Evolutionary conservation across 352 stramenopile species (phyloP), one percentile per base, ranked within the genome.

Genomic region (Thalassiosira mediterranea): DNA sequence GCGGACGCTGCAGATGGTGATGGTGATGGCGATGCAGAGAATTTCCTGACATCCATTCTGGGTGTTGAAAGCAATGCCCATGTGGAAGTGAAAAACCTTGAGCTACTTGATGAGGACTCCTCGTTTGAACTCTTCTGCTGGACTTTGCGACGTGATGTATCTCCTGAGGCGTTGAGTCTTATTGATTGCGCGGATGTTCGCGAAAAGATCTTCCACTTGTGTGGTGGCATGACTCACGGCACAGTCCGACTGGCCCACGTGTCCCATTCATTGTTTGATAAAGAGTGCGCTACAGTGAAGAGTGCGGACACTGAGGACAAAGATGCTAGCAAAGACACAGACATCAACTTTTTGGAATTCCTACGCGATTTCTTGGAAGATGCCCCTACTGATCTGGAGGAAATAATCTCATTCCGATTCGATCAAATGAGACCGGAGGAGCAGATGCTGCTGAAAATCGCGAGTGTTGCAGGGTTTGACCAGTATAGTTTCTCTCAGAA

Each of bases 401-500:
- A 76, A 48, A 47, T 70, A 46, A 70, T 64, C 26, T 46, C 52
- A 8, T 57, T 65, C 51, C 57, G 67, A 17, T 46, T 76, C 56
- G 67, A 76, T 42, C 29, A 56, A 44, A 48, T 76, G 49, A 71
- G 26, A 23, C 47, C 57, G 4, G 67, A 76, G 15, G 57, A 76
- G 32, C 67, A 76, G 58, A 65, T 76, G 67, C 58, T 76, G 4
- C 29, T 76, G 15, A 76, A 76, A 57, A 58, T 76, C 11, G 59
- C 58, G 10, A 63, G 44, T 64, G 49, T 76, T 40, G 57, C 67
- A 28, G 67, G 67, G 37, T 71, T 76, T 59, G 59, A 70, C 25
- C 67, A 76, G 56, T 71, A 65, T 42, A 65, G 48, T 63, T 76
- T 76, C 37, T 76, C 67, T 25, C 67, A 71, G 46, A 59, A 64